A percentile compares a stretch with the other conserved stretches of the same genome.
Conservation (phyloP, 1,284 basidiomycete genomes). For the Cryptococcus floricola region DNA sequence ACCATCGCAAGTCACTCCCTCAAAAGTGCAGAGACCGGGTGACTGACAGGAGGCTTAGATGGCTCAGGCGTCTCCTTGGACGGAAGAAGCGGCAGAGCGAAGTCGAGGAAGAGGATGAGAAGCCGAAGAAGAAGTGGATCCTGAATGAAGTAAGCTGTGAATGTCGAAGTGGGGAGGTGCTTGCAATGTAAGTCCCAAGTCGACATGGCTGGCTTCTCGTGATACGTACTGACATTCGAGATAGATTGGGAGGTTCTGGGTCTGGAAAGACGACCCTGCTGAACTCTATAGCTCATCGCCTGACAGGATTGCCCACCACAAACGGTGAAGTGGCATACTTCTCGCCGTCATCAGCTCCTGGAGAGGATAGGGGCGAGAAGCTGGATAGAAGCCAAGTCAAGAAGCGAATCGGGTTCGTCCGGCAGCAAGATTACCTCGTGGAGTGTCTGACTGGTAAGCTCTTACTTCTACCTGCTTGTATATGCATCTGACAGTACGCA, state of each 20-base stretch:
- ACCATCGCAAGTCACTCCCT: conserved; percentile 9
- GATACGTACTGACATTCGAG: not conserved
- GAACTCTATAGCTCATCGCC: conserved; percentile 47
- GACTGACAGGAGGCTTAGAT: conserved; percentile 1
- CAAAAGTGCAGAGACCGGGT: too few species aligned
- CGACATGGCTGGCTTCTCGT: not conserved
- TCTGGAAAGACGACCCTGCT: conserved; percentile 50
- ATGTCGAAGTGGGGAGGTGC: conserved; percentile 45
- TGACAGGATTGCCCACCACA: conserved; percentile 41
- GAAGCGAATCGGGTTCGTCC: conserved; percentile 47
- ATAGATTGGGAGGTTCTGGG: conserved; percentile 45
- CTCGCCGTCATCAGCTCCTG: conserved; percentile 10
- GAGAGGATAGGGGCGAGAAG: conserved; percentile 4
- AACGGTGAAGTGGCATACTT: conserved; percentile 37
- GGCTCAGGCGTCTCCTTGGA: conserved; percentile 6
- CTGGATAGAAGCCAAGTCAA: conserved; percentile 34
- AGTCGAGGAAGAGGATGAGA: conserved; percentile 9
- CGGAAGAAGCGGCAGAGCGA: conserved; percentile 1
- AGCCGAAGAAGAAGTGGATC: conserved; percentile 34
- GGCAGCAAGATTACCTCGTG: conserved; percentile 48
- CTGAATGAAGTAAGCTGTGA: conserved; percentile 42
- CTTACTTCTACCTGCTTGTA: not conserved
- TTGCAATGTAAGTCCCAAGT: conserved; percentile 44
- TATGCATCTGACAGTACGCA: not conserved
- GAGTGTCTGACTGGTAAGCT: conserved; percentile 47